These are phyloP conservation scores for Quercus lobata DNA, from an alignment of 331 rosid genomes.

Conservation along the genomic window DNA sequence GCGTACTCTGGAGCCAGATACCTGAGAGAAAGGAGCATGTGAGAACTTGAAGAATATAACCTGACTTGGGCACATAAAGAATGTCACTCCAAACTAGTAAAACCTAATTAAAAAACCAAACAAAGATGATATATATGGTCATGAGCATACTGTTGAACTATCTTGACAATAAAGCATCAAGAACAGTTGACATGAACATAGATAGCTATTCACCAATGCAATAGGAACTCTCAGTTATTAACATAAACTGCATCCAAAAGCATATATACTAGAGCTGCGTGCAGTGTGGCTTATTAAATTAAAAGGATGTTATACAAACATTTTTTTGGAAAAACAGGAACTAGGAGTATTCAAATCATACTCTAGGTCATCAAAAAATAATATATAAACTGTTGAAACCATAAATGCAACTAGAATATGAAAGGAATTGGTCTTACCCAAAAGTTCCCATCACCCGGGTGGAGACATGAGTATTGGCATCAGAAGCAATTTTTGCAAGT, in stretches of 20 bases:
- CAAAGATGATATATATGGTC: neutral
- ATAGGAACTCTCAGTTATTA: neutral
- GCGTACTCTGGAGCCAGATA: slow-evolving; percentile 96
- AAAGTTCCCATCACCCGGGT: slow-evolving; percentile 96
- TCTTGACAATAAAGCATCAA: neutral
- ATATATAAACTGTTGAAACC: neutral
- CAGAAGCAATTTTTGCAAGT: slow-evolving; percentile 78
- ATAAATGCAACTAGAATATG: neutral
- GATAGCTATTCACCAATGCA: neutral
- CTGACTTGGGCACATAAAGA: neutral
- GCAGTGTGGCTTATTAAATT: neutral
- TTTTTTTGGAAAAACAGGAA: neutral
- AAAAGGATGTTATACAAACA: neutral
- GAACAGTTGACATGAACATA: neutral
- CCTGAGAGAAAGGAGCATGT: slow-evolving; percentile 34
- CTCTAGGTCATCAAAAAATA: neutral
- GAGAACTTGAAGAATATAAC: slow-evolving; percentile 10
- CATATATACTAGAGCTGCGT: neutral
- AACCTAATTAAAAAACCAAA: neutral
- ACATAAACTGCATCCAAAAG: neutral
- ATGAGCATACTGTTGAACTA: neutral
- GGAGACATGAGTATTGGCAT: slow-evolving; percentile 77
- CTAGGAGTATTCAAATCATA: neutral
- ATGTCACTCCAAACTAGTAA: neutral
- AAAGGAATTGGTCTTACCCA: slow-evolving; percentile 51